A percentile compares a stretch with the other conserved stretches of the same genome.
Evolutionary conservation across 495 filamentous ascomycete species (phyloP).

Genomic region (Ramalina peruviana): DNA sequence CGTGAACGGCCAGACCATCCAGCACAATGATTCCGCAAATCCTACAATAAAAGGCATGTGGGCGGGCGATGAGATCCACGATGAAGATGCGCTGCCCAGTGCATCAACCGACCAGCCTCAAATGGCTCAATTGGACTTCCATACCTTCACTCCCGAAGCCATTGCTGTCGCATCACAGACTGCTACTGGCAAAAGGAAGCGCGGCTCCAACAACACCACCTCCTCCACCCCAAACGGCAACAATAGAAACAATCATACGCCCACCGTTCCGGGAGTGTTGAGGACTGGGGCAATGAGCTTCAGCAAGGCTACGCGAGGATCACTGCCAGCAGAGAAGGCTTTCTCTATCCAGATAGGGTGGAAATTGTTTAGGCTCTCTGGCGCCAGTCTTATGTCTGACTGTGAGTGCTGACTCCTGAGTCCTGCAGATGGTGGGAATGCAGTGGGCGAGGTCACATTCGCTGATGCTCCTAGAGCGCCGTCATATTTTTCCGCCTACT

Average conservation of each 20-base stretch:
- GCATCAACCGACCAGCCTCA: background rate
- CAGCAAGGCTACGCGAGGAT: constrained; percentile 7
- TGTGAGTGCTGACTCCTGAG: constrained; percentile 43
- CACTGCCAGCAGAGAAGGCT: constrained; percentile 48
- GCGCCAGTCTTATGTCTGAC: constrained; percentile 91
- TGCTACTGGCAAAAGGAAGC: background rate
- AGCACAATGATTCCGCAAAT: no score
- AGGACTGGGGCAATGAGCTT: constrained; percentile 1
- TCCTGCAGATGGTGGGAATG: background rate
- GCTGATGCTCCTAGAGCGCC: constrained; percentile 62
- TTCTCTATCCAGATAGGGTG: constrained; percentile 93
- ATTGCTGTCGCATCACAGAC: background rate
- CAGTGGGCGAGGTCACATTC: background rate
- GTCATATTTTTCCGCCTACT: constrained; percentile 94
- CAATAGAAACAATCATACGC: constrained; percentile 1
- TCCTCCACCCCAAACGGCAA: background rate
- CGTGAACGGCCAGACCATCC: no score
- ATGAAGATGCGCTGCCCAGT: constrained; percentile 1
- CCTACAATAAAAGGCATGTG: constrained; percentile 3
- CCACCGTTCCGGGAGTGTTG: constrained; percentile 10
- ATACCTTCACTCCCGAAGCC: constrained; percentile 7
- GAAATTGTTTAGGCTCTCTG: constrained; percentile 81
- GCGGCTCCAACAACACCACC: background rate
- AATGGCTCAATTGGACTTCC: constrained; percentile 4
- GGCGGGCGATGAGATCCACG: constrained; percentile 7